These are phyloP conservation scores for Aspergillus brunneoviolaceus DNA, from an alignment of 2,329 filamentous ascomycete genomes.

Conservation along the genomic window DNA sequence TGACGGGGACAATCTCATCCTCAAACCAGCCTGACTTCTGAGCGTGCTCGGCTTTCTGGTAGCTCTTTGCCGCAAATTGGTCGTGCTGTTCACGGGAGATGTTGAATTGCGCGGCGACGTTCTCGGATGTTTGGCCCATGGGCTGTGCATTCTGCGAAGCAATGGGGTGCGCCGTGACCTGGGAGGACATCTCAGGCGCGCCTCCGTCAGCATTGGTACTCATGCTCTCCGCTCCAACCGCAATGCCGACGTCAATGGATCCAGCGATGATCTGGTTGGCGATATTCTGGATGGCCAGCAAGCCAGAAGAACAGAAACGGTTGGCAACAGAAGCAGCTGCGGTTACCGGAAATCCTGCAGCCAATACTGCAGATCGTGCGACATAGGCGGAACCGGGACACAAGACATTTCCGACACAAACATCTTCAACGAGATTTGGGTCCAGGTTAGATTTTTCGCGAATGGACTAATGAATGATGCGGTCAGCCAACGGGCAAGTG, in stretches of 20 bases:
- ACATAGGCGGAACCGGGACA: constrained; percentile 87
- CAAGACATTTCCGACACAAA: constrained; percentile 83
- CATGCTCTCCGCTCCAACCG: constrained; percentile 93
- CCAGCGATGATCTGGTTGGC: constrained; percentile 85
- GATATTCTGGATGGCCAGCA: constrained; percentile 86
- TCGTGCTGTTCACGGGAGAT: constrained; percentile 73
- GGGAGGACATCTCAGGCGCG: constrained; percentile 79
- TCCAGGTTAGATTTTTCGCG: constrained; percentile 83
- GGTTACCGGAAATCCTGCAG: constrained; percentile 79
- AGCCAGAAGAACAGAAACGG: constrained; percentile 84
- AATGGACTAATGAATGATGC: constrained; percentile 52
- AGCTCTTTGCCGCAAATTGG: constrained; percentile 78
- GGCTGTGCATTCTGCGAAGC: constrained; percentile 89
- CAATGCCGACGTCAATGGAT: constrained; percentile 89
- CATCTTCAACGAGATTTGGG: constrained; percentile 81
- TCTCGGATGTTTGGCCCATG: constrained; percentile 89
- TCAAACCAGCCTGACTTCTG: constrained; percentile 82
- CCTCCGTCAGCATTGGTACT: constrained; percentile 77
- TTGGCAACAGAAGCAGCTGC: constrained; percentile 80
- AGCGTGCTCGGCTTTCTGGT: constrained; percentile 78
- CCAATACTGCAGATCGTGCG: constrained; percentile 81
- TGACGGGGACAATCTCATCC: constrained; percentile 81
- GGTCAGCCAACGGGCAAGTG: neutral
- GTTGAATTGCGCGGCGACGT: constrained; percentile 78
- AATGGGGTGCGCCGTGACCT: constrained; percentile 71